Percentiles rank a stretch among this genome's conserved stretches.
These are phyloP conservation scores for Claviceps sorghi DNA, from an alignment of 2,329 filamentous ascomycete species.

Conservation along the genomic window DNA sequence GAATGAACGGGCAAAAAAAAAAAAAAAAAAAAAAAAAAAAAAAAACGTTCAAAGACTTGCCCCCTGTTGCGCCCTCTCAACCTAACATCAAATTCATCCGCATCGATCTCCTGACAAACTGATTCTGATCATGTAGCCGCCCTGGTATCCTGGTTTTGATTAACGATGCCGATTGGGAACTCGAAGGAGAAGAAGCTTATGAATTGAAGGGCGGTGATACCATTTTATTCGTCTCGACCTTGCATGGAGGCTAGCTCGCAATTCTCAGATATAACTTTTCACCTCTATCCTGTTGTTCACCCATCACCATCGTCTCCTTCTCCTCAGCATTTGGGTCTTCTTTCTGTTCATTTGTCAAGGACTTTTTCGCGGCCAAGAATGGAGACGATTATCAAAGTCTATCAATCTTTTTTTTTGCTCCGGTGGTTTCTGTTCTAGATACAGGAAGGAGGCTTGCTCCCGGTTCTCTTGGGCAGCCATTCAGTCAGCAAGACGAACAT, in stretches of 20 bases:
- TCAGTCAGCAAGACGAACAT: not conserved
- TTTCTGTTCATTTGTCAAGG: not conserved
- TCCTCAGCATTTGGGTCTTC: not conserved
- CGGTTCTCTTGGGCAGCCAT: not conserved
- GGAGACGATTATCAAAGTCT: not conserved
- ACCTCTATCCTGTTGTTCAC: not conserved
- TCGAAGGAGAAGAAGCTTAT: constrained; percentile 88
- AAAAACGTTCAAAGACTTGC: not conserved
- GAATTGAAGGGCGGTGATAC: constrained; percentile 70
- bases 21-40: not conserved
- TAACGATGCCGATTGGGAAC: constrained; percentile 96
- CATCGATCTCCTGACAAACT: constrained; percentile 10
- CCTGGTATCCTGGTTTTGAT: constrained; percentile 93
- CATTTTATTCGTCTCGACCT: constrained; percentile 88
- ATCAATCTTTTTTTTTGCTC: not conserved
- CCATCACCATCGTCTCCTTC: not conserved
- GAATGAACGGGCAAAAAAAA: not conserved
- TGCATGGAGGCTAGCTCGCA: constrained; percentile 67
- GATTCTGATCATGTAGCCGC: constrained; percentile 40
- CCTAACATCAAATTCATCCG: not conserved
- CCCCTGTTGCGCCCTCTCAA: not conserved
- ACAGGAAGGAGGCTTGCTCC: not conserved
- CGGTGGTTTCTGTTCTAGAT: not conserved
- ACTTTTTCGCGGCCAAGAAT: not conserved
- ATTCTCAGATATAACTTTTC: not conserved